These are phyloP conservation scores for Paecilomyces sp. DNA, from an alignment of 2,329 filamentous ascomycete genomes.

Conservation along the genomic window DNA sequence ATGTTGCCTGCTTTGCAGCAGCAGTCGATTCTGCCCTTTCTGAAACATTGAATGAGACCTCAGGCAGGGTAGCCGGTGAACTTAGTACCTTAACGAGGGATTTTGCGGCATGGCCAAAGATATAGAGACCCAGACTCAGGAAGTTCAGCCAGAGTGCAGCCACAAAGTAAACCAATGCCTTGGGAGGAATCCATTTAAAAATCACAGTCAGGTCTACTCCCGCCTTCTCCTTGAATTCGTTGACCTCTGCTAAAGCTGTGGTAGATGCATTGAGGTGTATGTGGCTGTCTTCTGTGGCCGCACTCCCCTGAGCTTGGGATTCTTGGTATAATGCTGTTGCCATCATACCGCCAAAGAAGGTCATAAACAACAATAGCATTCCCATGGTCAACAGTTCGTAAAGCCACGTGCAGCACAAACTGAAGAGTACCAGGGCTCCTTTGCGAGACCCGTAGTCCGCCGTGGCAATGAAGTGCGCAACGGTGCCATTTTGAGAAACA, in stretches of 20 bases:
- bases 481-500: background rate
- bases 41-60: background rate
- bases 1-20: background rate
- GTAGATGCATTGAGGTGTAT: background rate
- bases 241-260: background rate
- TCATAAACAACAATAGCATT: slow-evolving; percentile 6
- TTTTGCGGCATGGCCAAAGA: slow-evolving; percentile 3
- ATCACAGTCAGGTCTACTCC: slow-evolving; percentile 4
- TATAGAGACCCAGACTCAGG: slow-evolving; percentile 8
- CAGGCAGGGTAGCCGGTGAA: background rate
- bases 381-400: slow-evolving; percentile 6
- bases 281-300: background rate
- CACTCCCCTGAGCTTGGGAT: background rate
- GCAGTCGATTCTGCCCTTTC: background rate
- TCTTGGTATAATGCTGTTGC: slow-evolving; percentile 6
- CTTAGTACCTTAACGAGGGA: background rate
- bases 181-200: slow-evolving; percentile 8
- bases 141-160: slow-evolving; percentile 9
- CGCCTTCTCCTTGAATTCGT: background rate
- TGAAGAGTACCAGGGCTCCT: slow-evolving; percentile 4
- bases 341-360: slow-evolving; percentile 7
- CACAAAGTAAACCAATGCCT: slow-evolving; percentile 6
- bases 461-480: slow-evolving; percentile 9
- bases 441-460: slow-evolving; percentile 5
- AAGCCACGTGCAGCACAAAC: background rate